phyloP scores from a whole-genome alignment of 768 basidiomycete species.

The Mycena capillaripes region DNA sequence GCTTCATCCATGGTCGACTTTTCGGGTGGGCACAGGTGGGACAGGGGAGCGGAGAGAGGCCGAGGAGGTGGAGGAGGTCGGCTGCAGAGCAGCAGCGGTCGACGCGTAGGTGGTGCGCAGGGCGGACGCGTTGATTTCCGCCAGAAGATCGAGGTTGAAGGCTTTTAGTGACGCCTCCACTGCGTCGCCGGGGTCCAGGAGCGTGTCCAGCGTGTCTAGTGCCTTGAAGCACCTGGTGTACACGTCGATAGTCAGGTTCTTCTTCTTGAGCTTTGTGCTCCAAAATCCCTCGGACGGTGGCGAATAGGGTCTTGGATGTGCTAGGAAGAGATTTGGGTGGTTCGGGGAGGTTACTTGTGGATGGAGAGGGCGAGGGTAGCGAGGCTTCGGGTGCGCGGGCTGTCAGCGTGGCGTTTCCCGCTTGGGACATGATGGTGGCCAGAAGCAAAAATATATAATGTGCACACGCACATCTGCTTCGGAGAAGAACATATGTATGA shows the following conservation, averaged over 20 bases:
- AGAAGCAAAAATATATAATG: too few relatives aligned
- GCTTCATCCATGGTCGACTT: too few relatives aligned
- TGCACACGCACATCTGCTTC: too few relatives aligned
- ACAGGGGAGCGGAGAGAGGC: not conserved
- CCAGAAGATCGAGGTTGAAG: not conserved
- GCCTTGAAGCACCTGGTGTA: not conserved
- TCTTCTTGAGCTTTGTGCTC: not conserved
- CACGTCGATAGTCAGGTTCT: not conserved
- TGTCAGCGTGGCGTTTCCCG: not conserved
- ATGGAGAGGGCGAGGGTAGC: not conserved
- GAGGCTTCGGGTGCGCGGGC: not conserved
- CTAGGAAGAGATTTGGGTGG: not conserved
- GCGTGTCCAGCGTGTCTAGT: not conserved
- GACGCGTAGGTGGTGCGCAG: not conserved
- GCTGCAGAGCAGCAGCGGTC: not conserved
- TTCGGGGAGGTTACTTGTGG: not conserved
- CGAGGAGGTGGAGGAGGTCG: not conserved
- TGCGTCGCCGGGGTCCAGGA: not conserved
- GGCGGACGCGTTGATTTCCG: not conserved
- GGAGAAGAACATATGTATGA: too few relatives aligned
- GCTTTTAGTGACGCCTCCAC: not conserved
- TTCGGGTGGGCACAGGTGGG: too few relatives aligned
- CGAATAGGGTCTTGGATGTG: not conserved
- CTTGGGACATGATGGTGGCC: not conserved
- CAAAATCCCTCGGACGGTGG: not conserved